phyloP scores from a whole-genome alignment of 2,329 filamentous ascomycete species.

The Tolypocladium capitatum region DNA sequence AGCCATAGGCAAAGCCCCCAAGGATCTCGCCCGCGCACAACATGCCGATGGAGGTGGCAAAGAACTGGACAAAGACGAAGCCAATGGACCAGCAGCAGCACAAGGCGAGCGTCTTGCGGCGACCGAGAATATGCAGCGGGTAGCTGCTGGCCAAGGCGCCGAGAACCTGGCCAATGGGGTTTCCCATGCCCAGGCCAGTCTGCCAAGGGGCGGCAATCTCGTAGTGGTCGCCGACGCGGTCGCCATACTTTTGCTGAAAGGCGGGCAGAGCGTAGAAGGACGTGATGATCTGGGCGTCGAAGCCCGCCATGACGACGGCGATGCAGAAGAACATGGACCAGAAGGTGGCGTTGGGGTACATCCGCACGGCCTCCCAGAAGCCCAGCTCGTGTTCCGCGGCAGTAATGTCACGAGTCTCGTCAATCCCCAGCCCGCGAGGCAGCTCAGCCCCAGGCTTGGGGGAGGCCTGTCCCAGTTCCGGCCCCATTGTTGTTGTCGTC shows the following conservation, averaged over 20 bases:
- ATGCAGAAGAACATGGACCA: constrained; percentile 49
- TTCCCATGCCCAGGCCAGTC: constrained; percentile 35
- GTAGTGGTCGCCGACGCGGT: constrained; percentile 12
- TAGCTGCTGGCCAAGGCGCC: constrained; percentile 37
- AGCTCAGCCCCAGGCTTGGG: neutral
- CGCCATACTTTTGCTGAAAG: constrained; percentile 34
- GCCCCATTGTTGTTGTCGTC: neutral
- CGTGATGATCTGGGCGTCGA: constrained; percentile 51
- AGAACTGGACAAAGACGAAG: constrained; percentile 19
- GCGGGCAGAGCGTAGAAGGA: constrained; percentile 47
- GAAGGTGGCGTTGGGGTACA: constrained; percentile 31
- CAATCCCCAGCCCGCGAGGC: neutral
- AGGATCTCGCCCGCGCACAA: constrained; percentile 32
- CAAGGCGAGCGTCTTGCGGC: constrained; percentile 37
- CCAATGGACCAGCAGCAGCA: constrained; percentile 21
- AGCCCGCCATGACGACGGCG: constrained; percentile 48
- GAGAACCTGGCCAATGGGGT: constrained; percentile 42
- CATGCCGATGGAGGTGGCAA: constrained; percentile 20
- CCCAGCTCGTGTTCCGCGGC: constrained; percentile 24
- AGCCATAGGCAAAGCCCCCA: constrained; percentile 28
- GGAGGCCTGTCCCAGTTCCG: no score
- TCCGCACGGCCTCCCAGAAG: constrained; percentile 25
- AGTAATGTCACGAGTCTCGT: neutral
- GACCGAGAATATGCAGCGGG: constrained; percentile 21
- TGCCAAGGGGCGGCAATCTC: constrained; percentile 31